These are phyloP conservation scores for Coemansia sp. DNA, from an alignment of 192 early-diverging fungal genomes.

Conservation along the genomic window DNA sequence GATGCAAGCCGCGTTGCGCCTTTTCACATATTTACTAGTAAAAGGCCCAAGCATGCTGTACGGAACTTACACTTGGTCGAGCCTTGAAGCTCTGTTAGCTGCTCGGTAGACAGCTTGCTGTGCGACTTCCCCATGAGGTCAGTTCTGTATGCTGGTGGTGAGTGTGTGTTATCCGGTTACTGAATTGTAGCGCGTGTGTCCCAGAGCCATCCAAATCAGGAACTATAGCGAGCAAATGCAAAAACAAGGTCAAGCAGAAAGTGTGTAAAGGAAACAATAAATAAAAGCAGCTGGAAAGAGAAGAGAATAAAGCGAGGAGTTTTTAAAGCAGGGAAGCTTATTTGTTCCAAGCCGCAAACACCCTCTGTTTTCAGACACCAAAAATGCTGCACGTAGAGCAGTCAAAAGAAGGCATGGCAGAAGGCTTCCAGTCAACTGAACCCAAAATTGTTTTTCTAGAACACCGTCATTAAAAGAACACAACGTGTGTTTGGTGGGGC, in stretches of 20 bases:
- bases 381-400: neutral
- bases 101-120: conserved; percentile 77
- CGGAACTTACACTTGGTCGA: conserved; percentile 78
- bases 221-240: neutral
- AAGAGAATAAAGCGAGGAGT: neutral
- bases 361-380: neutral
- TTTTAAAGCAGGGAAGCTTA: conserved; percentile 1
- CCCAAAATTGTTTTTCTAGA: conserved; percentile 3
- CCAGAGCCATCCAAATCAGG: conserved; percentile 8
- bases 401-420: conserved; percentile 1
- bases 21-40: no score
- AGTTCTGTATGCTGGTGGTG: conserved; percentile 3
- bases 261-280: neutral
- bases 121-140: conserved; percentile 79
- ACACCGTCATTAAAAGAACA: neutral
- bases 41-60: conserved; percentile 8
- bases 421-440: conserved; percentile 5
- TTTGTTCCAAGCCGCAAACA: neutral
- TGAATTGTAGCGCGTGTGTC: conserved; percentile 1
- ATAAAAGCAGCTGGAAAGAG: neutral
- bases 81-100: conserved; percentile 75
- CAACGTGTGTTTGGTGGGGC: neutral
- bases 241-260: neutral
- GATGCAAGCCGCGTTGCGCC: neutral
- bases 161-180: neutral